Percentiles rank a stretch among this genome's conserved stretches.
These are phyloP conservation scores for Monosporascus sp. DNA, from an alignment of 2,329 filamentous ascomycete genomes.

Conservation along the genomic window DNA sequence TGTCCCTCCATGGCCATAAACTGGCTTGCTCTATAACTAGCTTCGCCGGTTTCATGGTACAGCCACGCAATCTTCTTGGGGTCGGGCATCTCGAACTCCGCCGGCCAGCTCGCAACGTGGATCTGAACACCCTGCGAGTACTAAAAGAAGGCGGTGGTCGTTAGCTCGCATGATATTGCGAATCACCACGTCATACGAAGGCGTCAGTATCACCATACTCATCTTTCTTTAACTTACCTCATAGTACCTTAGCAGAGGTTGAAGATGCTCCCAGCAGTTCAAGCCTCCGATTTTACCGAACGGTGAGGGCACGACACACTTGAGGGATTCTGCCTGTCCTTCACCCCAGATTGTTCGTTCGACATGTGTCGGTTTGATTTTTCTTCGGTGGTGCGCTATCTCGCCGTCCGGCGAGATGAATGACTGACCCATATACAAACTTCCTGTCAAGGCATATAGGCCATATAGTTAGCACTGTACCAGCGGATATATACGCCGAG, in stretches of 20 bases:
- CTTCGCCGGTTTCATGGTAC: constrained; percentile 29
- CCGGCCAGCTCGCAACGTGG: constrained; percentile 29
- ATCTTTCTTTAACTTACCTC: constrained; percentile 5
- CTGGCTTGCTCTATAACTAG: constrained; percentile 29
- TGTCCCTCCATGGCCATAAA: constrained; percentile 39
- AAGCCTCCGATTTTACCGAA: constrained; percentile 48
- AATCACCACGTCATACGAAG: no score
- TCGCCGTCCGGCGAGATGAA: constrained; percentile 44
- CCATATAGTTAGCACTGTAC: background rate
- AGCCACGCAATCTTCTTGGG: constrained; percentile 28
- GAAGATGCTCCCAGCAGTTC: constrained; percentile 54
- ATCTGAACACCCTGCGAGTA: constrained; percentile 30
- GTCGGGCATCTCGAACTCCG: constrained; percentile 30
- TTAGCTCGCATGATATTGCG: no score
- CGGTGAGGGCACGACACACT: constrained; percentile 42
- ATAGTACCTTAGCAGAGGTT: constrained; percentile 39
- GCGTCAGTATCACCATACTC: no score
- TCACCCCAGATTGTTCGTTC: constrained; percentile 48
- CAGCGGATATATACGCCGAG: no score
- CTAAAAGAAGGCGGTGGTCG: background rate
- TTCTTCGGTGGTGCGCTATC: constrained; percentile 41
- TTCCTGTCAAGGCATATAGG: constrained; percentile 8
- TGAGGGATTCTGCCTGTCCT: constrained; percentile 50
- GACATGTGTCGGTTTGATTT: constrained; percentile 46
- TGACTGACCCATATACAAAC: constrained; percentile 43